Percentiles rank a stretch among this genome's conserved stretches.
These are phyloP conservation scores for Mimosa pudica DNA, from an alignment of 306 rosid genomes.

Conservation along the genomic window DNA sequence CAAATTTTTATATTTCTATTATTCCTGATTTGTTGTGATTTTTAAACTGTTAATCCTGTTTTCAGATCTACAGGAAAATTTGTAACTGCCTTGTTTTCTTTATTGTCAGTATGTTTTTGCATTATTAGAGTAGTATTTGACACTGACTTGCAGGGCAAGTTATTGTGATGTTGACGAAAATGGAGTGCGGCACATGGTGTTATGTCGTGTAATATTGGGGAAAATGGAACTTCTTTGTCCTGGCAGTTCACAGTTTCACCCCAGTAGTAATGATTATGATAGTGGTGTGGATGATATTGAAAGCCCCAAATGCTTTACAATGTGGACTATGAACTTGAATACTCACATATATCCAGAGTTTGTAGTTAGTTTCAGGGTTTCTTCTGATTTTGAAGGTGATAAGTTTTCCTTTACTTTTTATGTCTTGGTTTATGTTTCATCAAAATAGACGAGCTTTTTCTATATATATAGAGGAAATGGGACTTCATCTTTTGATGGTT, in stretches of 20 bases:
- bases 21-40: neutral
- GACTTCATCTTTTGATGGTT: conserved; percentile 35
- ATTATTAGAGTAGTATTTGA: conserved; percentile 40
- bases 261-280: conserved; percentile 74
- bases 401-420: conserved; percentile 31
- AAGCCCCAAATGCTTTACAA: conserved; percentile 57
- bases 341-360: conserved; percentile 86
- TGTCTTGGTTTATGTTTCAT: neutral
- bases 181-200: conserved; percentile 62
- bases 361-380: conserved; percentile 73
- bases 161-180: conserved; percentile 87
- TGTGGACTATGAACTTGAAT: conserved; percentile 84
- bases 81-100: neutral
- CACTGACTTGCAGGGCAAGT: conserved; percentile 64
- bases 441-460: neutral
- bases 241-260: conserved; percentile 68
- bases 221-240: conserved; percentile 64
- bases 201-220: conserved; percentile 89
- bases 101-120: neutral
- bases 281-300: conserved; percentile 83
- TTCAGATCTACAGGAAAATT: neutral
- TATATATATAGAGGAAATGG: conserved; percentile 7
- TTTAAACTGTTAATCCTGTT: neutral
- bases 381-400: conserved; percentile 69
- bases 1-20: neutral